Base-by-base conservation (phyloP, 2,329 filamentous ascomycete genomes). In the Beauveria rudraprayagi region DNA sequence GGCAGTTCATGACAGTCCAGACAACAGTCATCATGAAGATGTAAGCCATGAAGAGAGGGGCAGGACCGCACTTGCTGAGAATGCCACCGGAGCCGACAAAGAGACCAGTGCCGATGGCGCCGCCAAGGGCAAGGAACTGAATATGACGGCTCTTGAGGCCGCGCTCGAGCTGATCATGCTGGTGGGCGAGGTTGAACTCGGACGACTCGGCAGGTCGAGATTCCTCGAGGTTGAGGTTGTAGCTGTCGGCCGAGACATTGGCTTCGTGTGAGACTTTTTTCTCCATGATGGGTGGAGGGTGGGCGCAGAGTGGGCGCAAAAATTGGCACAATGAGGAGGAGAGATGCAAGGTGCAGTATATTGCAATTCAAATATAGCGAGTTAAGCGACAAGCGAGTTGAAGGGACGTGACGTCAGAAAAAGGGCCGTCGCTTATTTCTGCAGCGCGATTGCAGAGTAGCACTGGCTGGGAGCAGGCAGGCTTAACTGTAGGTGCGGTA, bases 1-100 rank as follows among this genome's bases (percentile, higher is more conserved):
- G 73, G 62, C 73, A 67, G 70, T 83, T 82, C 80, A 83, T 83
- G 60, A 83, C 72, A 59, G 76, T 72, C 76, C 78, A 83, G 28
- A 83, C 80, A 10, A 83, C 68, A 3, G 73, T 28, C 76, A 81
- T 82, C 80, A 83, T 82, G 65, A 75, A 76, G 7, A 82, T 66
- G 70, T 90, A 92, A 26, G 83, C 85, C 71, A 92, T 85, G 70
- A 91, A 81, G 17, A 91, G 74, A 0, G 88, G 86, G 5, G 86
- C 87, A 3, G 85, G 85, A 2, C 85, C 85, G 30, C 80, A 79
- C 10, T 75, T 73, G 40, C 79, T 75, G 57, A 87, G 73, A 57
- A 85, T 83, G 62, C 73, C 73, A 26, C 84, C 84, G 43, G 82
- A 84, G 61, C 84, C 83, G 63, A 88, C 78, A 69, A 87, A 87